phyloP scores from a whole-genome alignment of 768 basidiomycete genomes.

The Amanita subjunquillea region DNA sequence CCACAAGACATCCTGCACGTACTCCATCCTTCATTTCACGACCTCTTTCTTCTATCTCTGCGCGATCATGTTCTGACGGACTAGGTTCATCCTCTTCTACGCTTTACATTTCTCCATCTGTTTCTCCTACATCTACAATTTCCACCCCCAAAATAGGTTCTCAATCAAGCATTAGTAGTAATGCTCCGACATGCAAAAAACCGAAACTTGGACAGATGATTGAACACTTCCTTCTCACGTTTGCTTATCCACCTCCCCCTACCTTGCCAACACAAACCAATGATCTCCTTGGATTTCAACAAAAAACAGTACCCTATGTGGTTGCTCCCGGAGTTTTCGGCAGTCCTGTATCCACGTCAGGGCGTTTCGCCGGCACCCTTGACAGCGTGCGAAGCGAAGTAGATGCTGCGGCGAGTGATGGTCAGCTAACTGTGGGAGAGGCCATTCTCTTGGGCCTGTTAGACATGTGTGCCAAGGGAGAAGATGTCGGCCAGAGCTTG shows the following conservation, averaged over 20 bases:
- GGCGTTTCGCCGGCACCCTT: background rate
- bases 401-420: background rate
- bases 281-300: background rate
- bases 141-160: background rate
- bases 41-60: background rate
- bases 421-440: constrained; percentile 16
- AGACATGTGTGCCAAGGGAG: constrained; percentile 10
- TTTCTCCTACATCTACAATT: background rate
- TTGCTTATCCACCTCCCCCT: constrained; percentile 18
- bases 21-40: background rate
- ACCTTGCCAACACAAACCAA: background rate
- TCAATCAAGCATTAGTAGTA: constrained; percentile 5
- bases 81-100: background rate
- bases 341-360: background rate
- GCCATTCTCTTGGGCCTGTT: constrained; percentile 18
- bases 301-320: constrained; percentile 14
- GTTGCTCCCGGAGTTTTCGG: constrained; percentile 14
- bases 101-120: constrained; percentile 3
- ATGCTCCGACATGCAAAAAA: constrained; percentile 9
- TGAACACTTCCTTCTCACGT: constrained; percentile 26
- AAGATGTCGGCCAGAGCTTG: constrained; percentile 1
- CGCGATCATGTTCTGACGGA: background rate
- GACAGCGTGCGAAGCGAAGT: background rate
- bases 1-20: background rate
- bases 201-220: constrained; percentile 26